A percentile compares a stretch with the other conserved stretches of the same genome.
phyloP scores from a whole-genome alignment of 2,329 filamentous ascomycete species.

The Dryadomyces quercus-mongolicae region DNA sequence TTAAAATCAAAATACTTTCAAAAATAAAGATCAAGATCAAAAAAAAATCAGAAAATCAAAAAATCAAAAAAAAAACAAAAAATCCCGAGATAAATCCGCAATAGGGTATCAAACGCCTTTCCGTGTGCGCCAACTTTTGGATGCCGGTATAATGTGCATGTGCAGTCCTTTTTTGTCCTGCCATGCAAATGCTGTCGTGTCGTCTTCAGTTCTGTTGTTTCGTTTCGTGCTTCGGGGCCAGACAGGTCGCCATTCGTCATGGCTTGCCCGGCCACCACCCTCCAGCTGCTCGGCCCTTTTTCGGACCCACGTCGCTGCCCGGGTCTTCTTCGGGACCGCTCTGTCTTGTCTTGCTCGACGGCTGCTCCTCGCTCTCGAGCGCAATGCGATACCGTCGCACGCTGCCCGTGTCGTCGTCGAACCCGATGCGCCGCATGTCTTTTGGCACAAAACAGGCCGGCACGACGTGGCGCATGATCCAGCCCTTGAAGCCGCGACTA shows the following conservation, averaged over 20 bases:
- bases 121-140: background rate
- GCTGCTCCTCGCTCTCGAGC: conserved; percentile 34
- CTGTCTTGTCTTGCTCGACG: conserved; percentile 10
- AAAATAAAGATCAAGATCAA: too few species aligned
- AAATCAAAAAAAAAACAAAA: background rate
- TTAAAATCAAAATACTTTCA: too few species aligned
- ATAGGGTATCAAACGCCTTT: conserved; percentile 5
- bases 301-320: background rate
- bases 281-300: background rate
- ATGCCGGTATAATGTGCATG: background rate
- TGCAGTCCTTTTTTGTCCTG: background rate
- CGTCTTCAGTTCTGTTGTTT: background rate
- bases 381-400: conserved; percentile 50
- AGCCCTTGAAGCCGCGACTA: conserved; percentile 45
- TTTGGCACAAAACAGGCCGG: conserved; percentile 48
- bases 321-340: background rate
- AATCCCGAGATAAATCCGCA: background rate
- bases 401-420: conserved; percentile 51
- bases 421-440: conserved; percentile 35
- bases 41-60: too few species aligned
- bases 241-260: background rate
- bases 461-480: conserved; percentile 43
- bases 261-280: background rate
- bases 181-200: background rate
- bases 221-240: background rate